phyloP scores from a whole-genome alignment of 2,329 filamentous ascomycete species.

The Cercospora sp. region DNA sequence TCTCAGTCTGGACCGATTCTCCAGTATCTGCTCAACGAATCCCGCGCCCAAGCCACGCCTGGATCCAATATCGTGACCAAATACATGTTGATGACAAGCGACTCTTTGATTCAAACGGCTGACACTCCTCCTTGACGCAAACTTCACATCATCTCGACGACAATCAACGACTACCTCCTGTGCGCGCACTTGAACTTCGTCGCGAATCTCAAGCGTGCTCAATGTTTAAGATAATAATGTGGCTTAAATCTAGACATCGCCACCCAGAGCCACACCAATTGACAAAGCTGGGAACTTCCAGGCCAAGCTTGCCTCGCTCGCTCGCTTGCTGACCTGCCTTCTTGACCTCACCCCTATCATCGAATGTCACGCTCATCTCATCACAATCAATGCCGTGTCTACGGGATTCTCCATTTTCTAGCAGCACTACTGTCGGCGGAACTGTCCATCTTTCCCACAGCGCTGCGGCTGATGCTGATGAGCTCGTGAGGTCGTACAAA shows the following conservation, averaged over 20 bases:
- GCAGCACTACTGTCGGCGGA: not conserved
- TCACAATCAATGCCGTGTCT: not conserved
- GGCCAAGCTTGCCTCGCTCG: not conserved
- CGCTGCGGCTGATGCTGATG: not conserved
- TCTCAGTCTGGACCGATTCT: not conserved
- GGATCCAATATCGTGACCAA: not conserved
- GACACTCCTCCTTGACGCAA: not conserved
- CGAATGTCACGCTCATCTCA: not conserved
- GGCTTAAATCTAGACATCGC: not conserved
- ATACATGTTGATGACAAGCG: not conserved
- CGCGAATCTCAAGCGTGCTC: no score
- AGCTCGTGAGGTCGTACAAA: not conserved
- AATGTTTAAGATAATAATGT: not conserved
- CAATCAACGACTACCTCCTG: not conserved
- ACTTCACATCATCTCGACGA: not conserved
- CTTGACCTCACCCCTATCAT: not conserved
- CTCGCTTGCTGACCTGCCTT: no score
- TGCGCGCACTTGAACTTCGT: no score
- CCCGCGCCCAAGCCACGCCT: not conserved
- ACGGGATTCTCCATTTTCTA: not conserved
- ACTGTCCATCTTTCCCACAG: no score
- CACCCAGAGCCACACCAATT: not conserved
- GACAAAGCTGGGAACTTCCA: not conserved
- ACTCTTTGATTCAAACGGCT: not conserved
- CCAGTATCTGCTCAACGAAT: not conserved